Percentiles rank a stretch among this genome's conserved stretches.
Evolutionary conservation across 495 filamentous ascomycete species (phyloP).

Genomic region (Aspergillus homomorphus): DNA sequence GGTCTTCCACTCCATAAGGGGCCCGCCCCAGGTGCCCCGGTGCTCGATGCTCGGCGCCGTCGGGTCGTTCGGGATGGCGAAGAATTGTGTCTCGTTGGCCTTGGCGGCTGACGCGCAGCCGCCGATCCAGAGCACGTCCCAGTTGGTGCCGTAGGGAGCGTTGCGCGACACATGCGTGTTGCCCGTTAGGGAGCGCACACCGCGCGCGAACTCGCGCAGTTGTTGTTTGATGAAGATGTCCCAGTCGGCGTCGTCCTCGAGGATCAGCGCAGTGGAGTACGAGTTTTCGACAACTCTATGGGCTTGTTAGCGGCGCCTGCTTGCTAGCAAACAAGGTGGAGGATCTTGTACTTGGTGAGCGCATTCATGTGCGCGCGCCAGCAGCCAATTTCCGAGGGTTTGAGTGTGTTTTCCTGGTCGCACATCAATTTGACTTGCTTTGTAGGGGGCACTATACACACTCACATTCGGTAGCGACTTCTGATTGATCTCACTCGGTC

Average conservation of each 20-base stretch:
- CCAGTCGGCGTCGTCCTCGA: conserved; percentile 61
- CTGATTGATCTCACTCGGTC: conserved; percentile 19
- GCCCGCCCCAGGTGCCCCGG: conserved; percentile 19
- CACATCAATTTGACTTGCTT: neutral
- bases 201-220: conserved; percentile 45
- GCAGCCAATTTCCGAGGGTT: conserved; percentile 17
- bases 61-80: conserved; percentile 33
- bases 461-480: conserved; percentile 27
- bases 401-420: neutral
- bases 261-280: conserved; percentile 48
- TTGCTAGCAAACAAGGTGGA: neutral
- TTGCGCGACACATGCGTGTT: conserved; percentile 30
- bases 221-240: conserved; percentile 50
- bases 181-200: conserved; percentile 25
- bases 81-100: conserved; percentile 24
- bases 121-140: conserved; percentile 57
- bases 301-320: neutral
- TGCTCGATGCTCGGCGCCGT: conserved; percentile 20
- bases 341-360: conserved; percentile 21
- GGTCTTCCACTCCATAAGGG: conserved; percentile 21
- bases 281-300: conserved; percentile 39
- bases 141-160: conserved; percentile 54
- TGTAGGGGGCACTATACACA: neutral
- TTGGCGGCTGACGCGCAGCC: conserved; percentile 39
- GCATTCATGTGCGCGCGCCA: conserved; percentile 45